A percentile compares a stretch with the other conserved stretches of the same genome.
Evolutionary conservation across 2,329 filamentous ascomycete species (phyloP).

Genomic region (Botryosphaeria dothidea): DNA sequence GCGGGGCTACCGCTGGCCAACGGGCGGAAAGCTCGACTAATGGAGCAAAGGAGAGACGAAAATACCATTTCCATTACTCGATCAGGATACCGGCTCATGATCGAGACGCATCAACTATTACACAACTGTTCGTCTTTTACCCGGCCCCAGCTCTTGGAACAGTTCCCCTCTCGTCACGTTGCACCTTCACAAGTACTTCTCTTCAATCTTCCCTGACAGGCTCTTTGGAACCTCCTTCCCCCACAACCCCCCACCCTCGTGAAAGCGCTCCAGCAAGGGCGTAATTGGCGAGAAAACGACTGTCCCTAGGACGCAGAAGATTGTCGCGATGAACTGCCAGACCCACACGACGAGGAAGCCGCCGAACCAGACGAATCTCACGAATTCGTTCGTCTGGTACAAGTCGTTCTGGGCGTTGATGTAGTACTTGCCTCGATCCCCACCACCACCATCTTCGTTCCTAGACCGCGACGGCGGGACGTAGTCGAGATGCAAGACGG

Average conservation of each 20-base stretch:
- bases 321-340: slow-evolving; percentile 66
- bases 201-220: slow-evolving; percentile 6
- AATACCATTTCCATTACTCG: neutral
- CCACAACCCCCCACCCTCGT: slow-evolving; percentile 14
- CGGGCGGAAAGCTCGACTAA: neutral
- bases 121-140: neutral
- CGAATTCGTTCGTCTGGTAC: slow-evolving; percentile 74
- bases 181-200: slow-evolving; percentile 7
- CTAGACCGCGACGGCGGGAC: slow-evolving; percentile 26
- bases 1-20: neutral
- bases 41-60: neutral
- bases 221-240: slow-evolving; percentile 7
- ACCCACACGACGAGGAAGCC: slow-evolving; percentile 59
- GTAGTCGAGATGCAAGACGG: slow-evolving; percentile 63
- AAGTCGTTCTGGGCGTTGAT: slow-evolving; percentile 78
- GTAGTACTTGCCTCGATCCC: slow-evolving; percentile 58
- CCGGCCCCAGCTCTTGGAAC: neutral
- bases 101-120: neutral
- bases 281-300: slow-evolving; percentile 53
- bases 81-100: neutral
- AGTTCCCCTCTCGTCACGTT: no score
- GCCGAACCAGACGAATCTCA: slow-evolving; percentile 69
- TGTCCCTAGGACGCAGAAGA: slow-evolving; percentile 64
- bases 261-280: slow-evolving; percentile 46
- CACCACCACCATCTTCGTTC: slow-evolving; percentile 20